Conservation (phyloP, 352 stramenopile genomes). For the Hyaloperonospora arabidopsidis region DNA sequence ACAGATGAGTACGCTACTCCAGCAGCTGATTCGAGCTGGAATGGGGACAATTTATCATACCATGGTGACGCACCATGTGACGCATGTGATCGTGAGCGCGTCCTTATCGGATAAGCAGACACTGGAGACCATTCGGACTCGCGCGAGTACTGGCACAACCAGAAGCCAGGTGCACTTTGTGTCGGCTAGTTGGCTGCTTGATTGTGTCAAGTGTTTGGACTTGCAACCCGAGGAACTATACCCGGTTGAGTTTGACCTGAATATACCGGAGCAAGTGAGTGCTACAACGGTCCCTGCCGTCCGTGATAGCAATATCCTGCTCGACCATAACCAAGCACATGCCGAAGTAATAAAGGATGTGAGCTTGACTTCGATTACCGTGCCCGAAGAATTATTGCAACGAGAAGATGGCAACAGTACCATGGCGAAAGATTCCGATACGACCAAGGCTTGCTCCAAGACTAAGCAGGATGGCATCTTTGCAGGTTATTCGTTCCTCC, state of each 20-base stretch:
- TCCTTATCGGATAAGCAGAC: constrained; percentile 32
- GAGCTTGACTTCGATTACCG: constrained; percentile 1
- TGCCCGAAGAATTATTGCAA: constrained; percentile 21
- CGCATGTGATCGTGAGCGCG: constrained; percentile 59
- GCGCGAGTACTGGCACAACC: constrained; percentile 24
- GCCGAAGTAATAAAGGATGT: constrained; percentile 3
- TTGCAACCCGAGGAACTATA: constrained; percentile 47
- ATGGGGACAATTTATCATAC: constrained; percentile 70
- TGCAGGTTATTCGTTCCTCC: constrained; percentile 43
- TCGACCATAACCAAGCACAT: constrained; percentile 3
- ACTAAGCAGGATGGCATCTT: constrained; percentile 27
- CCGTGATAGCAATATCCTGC: background rate
- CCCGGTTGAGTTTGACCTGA: constrained; percentile 47
- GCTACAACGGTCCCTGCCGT: background rate
- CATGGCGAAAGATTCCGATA: constrained; percentile 3
- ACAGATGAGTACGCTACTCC: constrained; percentile 32
- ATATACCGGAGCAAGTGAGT: constrained; percentile 4
- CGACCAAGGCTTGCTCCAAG: background rate
- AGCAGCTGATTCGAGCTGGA: constrained; percentile 46
- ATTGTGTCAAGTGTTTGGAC: constrained; percentile 37
- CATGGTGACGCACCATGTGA: constrained; percentile 46
- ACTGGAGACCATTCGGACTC: constrained; percentile 28
- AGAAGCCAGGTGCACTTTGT: constrained; percentile 39
- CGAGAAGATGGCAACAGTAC: constrained; percentile 11
- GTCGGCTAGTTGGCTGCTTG: constrained; percentile 57